Conservation (phyloP, 495 filamentous ascomycete genomes). For the Sporormia fimetaria region DNA sequence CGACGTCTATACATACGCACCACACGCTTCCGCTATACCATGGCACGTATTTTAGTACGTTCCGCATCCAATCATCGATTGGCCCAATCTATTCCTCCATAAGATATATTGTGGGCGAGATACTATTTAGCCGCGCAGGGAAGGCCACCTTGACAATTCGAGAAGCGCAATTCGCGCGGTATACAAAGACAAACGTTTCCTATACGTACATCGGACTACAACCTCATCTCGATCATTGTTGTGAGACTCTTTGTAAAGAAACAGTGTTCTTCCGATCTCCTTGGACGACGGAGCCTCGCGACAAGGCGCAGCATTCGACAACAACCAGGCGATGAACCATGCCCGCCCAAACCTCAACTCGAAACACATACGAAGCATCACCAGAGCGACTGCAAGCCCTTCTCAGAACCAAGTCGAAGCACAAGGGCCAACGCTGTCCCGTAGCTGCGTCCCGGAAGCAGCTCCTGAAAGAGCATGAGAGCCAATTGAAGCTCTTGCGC, state of each 20-base stretch:
- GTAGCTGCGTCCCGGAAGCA: neutral
- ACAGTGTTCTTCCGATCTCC: neutral
- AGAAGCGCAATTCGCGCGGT: neutral
- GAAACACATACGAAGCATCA: slow-evolving; percentile 14
- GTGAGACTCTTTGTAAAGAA: neutral
- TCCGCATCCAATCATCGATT: no score
- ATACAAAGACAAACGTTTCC: neutral
- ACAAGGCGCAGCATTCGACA: no score
- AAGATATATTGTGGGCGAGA: no score
- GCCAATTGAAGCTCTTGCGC: slow-evolving; percentile 6
- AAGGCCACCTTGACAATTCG: slow-evolving; percentile 1
- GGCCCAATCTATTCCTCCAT: neutral
- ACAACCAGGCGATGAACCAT: no score
- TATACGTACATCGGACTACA: neutral
- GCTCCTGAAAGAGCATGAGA: slow-evolving; percentile 9
- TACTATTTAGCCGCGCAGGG: slow-evolving; percentile 5
- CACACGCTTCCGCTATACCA: no score
- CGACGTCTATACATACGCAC: no score
- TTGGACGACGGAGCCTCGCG: slow-evolving; percentile 3
- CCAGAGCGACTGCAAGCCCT: slow-evolving; percentile 9
- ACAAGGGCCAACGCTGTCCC: neutral
- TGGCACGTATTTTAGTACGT: no score
- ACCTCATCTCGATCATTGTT: neutral
- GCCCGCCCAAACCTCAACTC: no score
- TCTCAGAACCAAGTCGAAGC: neutral